Conservation (phyloP, 2,329 filamentous ascomycete species). For the Xylaria hypoxylon region DNA sequence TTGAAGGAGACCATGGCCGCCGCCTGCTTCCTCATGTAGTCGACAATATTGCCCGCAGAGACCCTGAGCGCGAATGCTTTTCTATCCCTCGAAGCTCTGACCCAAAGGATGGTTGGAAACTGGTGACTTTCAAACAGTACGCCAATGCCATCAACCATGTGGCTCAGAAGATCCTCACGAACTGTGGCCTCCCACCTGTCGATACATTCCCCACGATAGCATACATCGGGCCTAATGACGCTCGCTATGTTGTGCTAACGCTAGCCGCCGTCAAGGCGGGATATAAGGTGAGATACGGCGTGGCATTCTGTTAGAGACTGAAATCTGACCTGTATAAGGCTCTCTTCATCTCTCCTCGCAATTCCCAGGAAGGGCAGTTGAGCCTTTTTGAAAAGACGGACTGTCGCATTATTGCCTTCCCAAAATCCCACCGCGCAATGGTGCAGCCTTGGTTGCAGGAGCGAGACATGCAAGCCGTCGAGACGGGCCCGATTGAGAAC, state of each 20-base stretch:
- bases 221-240: constrained; percentile 58
- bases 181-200: constrained; percentile 44
- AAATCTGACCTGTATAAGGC: constrained; percentile 44
- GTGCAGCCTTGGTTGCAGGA: constrained; percentile 55
- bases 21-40: constrained; percentile 55
- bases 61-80: constrained; percentile 53
- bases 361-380: constrained; percentile 58
- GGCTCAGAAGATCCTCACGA: constrained; percentile 52
- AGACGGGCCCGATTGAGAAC: constrained; percentile 49
- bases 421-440: constrained; percentile 46
- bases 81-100: constrained; percentile 52
- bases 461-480: constrained; percentile 54
- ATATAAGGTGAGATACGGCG: constrained; percentile 48
- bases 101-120: constrained; percentile 56
- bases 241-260: constrained; percentile 46
- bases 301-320: background rate
- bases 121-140: constrained; percentile 53
- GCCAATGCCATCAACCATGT: constrained; percentile 57
- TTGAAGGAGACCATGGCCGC: constrained; percentile 25
- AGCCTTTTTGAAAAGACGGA: constrained; percentile 59
- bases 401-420: constrained; percentile 55
- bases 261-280: constrained; percentile 48
- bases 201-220: constrained; percentile 55
- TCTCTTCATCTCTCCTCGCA: constrained; percentile 60
- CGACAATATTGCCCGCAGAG: constrained; percentile 52